Evolutionary conservation across 257 asterid species (phyloP).

Genomic region (Nicotiana knightiana): DNA sequence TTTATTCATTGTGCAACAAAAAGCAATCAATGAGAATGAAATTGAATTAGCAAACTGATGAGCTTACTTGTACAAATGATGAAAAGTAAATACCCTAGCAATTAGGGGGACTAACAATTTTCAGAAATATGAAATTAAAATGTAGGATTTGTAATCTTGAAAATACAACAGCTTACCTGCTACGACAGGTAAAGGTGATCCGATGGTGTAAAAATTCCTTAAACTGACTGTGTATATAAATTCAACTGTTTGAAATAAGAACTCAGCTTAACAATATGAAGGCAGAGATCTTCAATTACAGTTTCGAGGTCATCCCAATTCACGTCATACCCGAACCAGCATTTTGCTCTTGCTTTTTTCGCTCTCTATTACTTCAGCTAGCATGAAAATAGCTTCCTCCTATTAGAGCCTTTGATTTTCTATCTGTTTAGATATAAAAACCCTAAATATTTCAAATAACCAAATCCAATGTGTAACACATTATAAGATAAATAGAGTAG

Average conservation of each 20-base stretch:
- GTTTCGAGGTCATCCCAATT: slow-evolving; percentile 36
- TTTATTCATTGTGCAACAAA: neutral
- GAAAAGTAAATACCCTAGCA: neutral
- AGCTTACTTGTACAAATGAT: neutral
- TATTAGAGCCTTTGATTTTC: neutral
- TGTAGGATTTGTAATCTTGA: too few relatives aligned
- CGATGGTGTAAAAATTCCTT: too few relatives aligned
- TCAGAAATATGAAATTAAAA: neutral
- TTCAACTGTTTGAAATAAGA: slow-evolving; percentile 7
- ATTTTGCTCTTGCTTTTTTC: neutral
- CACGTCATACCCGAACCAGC: slow-evolving; percentile 15
- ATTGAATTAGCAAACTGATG: neutral
- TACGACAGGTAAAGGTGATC: too few relatives aligned
- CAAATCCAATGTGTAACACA: neutral
- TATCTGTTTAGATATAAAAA: neutral
- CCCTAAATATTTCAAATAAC: neutral
- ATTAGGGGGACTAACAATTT: neutral
- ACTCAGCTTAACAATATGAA: slow-evolving; percentile 33
- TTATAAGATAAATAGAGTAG: neutral
- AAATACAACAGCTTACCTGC: too few relatives aligned
- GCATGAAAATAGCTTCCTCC: neutral
- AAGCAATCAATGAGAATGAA: neutral
- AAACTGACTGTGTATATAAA: too few relatives aligned
- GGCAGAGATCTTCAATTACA: slow-evolving; percentile 41
- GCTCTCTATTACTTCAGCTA: neutral